Evolutionary conservation across 2,329 filamentous ascomycete genomes (phyloP).

Genomic region (Didymellaceae sp.): DNA sequence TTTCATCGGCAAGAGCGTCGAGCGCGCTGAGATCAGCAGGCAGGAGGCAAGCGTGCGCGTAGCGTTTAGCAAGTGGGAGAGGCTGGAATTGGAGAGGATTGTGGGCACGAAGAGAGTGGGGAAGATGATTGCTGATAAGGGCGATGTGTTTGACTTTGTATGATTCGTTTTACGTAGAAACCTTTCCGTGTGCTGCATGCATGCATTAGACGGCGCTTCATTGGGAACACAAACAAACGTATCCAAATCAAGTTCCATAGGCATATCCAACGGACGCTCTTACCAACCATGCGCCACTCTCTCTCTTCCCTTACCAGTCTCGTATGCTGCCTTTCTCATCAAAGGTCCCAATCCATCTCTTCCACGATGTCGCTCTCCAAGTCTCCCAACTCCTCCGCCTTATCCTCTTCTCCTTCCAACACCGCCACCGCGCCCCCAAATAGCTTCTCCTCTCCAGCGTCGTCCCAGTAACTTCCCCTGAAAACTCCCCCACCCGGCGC

Average conservation of each 20-base stretch:
- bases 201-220: not conserved
- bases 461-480: too few relatives aligned
- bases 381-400: too few relatives aligned
- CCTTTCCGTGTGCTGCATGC: not conserved
- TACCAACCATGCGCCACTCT: too few relatives aligned
- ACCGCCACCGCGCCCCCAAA: too few relatives aligned
- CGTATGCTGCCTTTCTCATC: too few relatives aligned
- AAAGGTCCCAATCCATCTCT: too few relatives aligned
- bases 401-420: too few relatives aligned
- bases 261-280: not conserved
- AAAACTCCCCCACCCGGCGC: too few relatives aligned
- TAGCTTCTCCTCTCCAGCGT: too few relatives aligned
- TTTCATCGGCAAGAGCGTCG: conserved; percentile 63
- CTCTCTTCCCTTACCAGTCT: too few relatives aligned
- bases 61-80: conserved; percentile 88
- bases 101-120: conserved; percentile 81
- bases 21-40: conserved; percentile 63
- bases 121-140: conserved; percentile 81
- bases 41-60: conserved; percentile 58
- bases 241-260: not conserved
- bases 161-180: too few relatives aligned
- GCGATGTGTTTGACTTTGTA: conserved; percentile 94
- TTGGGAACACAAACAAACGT: not conserved
- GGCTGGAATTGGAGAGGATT: conserved; percentile 84
- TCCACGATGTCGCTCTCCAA: too few relatives aligned